Evolutionary conservation across 805 yeast genomes (phyloP).

Genomic region (Yarrowia deformans): DNA sequence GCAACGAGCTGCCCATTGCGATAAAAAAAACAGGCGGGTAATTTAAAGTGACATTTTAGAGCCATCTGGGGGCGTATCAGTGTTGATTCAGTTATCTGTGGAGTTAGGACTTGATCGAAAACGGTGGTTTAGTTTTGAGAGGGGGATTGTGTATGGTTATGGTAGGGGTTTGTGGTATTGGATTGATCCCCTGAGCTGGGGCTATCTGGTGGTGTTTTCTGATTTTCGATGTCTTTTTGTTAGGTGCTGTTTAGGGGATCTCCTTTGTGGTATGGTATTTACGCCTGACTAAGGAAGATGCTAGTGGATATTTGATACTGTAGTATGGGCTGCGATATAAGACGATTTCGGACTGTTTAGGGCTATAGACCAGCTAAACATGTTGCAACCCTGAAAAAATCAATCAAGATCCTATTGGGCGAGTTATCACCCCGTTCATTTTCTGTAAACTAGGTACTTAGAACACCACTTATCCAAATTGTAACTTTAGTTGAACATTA

Average conservation of each 20-base stretch:
- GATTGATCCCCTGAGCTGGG: not conserved
- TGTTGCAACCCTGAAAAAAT: no score
- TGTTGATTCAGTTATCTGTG: not conserved
- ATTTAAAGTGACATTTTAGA: not conserved
- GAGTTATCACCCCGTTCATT: no score
- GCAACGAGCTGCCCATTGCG: not conserved
- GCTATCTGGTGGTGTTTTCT: not conserved
- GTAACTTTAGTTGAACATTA: not conserved
- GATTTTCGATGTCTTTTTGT: no score
- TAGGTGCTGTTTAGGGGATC: no score
- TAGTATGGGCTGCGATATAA: not conserved
- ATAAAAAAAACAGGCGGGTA: no score
- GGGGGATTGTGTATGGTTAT: not conserved
- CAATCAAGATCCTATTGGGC: no score
- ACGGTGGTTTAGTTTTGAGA: not conserved
- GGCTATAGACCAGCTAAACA: no score
- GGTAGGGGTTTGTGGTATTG: not conserved
- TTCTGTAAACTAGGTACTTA: not conserved
- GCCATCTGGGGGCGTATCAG: slow-evolving; percentile 1
- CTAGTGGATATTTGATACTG: not conserved
- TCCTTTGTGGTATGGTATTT: not conserved
- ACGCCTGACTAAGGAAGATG: not conserved
- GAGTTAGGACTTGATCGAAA: not conserved
- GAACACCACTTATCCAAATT: no score
- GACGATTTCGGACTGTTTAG: no score